These are phyloP conservation scores for Thalassiosira oceanica DNA, from an alignment of 352 stramenopile genomes.

Conservation along the genomic window DNA sequence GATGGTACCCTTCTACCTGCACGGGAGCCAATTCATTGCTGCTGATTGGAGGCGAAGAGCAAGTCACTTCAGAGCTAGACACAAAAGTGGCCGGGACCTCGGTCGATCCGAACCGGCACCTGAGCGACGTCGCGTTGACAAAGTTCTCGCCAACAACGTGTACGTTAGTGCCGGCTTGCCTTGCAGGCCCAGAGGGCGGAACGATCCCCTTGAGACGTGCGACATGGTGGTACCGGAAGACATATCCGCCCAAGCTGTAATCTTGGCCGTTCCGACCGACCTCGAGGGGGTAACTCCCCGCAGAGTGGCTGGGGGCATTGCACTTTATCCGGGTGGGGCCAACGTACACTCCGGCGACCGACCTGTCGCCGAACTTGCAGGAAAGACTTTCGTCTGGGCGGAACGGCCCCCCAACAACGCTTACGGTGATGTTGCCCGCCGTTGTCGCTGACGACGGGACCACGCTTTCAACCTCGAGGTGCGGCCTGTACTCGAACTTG, in stretches of 20 bases:
- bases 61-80: slow-evolving; percentile 83
- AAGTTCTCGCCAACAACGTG: slow-evolving; percentile 86
- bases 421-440: slow-evolving; percentile 87
- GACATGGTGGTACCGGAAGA: slow-evolving; percentile 86
- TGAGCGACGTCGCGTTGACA: slow-evolving; percentile 84
- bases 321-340: slow-evolving; percentile 79
- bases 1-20: slow-evolving; percentile 82
- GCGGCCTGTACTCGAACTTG: slow-evolving; percentile 85
- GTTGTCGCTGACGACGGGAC: slow-evolving; percentile 82
- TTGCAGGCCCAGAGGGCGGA: slow-evolving; percentile 87
- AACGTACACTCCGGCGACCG: slow-evolving; percentile 79
- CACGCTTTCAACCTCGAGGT: slow-evolving; percentile 78
- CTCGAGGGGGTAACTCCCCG: slow-evolving; percentile 83
- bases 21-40: not conserved
- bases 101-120: slow-evolving; percentile 86
- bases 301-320: slow-evolving; percentile 78
- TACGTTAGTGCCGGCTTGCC: slow-evolving; percentile 84
- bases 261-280: slow-evolving; percentile 91
- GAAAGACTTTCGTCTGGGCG: slow-evolving; percentile 76
- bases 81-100: slow-evolving; percentile 86
- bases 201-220: slow-evolving; percentile 82
- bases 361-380: slow-evolving; percentile 85
- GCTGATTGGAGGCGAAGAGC: slow-evolving; percentile 81
- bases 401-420: slow-evolving; percentile 85
- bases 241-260: slow-evolving; percentile 77